A percentile compares a stretch with the other conserved stretches of the same genome.
These are phyloP conservation scores for Coniophora puteana DNA, from an alignment of 1,284 basidiomycete species.

Conservation along the genomic window DNA sequence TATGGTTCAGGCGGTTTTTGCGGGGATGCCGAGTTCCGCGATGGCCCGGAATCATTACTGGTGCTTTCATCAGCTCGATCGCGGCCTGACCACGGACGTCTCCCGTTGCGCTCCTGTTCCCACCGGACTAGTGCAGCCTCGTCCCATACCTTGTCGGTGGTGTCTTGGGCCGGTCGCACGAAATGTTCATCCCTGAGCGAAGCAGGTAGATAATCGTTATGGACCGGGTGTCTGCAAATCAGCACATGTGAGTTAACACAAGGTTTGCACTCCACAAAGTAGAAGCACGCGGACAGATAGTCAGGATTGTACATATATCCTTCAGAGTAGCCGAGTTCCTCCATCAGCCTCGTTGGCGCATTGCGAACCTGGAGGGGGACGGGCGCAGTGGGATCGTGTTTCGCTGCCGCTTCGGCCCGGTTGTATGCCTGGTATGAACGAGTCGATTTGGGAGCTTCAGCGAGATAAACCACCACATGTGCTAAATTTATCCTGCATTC, in stretches of 20 bases:
- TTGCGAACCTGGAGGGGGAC: conserved; percentile 85
- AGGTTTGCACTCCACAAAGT: neutral
- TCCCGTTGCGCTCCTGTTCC: conserved; percentile 67
- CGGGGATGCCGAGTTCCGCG: no score
- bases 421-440: conserved; percentile 77
- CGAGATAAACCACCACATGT: conserved; percentile 79
- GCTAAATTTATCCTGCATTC: conserved; percentile 77
- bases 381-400: conserved; percentile 46
- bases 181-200: conserved; percentile 43
- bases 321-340: conserved; percentile 72
- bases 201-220: conserved; percentile 57
- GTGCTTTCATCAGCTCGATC: no score
- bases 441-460: conserved; percentile 83
- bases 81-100: conserved; percentile 63
- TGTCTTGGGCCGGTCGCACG: conserved; percentile 50
- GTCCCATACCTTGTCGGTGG: conserved; percentile 65
- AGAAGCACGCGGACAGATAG: conserved; percentile 55
- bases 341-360: conserved; percentile 83
- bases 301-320: conserved; percentile 80
- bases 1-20: no score
- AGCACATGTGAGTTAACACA: conserved; percentile 7
- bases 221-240: conserved; percentile 63
- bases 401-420: conserved; percentile 64
- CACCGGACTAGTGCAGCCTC: conserved; percentile 67
- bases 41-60: no score